These are phyloP conservation scores for Rhynchospora tenuis DNA, from an alignment of 176 grass and related monocot species.

Conservation along the genomic window DNA sequence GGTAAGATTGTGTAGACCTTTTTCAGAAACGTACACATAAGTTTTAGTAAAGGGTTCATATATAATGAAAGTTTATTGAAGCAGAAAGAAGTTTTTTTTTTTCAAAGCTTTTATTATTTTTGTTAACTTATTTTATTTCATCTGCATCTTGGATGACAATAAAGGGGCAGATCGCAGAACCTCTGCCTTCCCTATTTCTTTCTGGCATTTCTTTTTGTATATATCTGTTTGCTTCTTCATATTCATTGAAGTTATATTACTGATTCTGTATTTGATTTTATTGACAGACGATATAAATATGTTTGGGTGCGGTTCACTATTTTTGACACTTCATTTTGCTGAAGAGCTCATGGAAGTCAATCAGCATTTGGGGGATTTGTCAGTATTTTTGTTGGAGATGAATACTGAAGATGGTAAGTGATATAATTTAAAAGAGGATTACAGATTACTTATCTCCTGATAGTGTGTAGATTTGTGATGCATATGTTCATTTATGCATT, in stretches of 20 bases:
- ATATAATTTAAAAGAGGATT: background rate
- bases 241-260: background rate
- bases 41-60: too few species aligned
- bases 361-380: background rate
- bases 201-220: background rate
- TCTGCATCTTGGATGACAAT: too few species aligned
- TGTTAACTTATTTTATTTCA: too few species aligned
- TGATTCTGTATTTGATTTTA: background rate
- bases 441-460: background rate
- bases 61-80: too few species aligned
- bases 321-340: background rate
- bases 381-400: background rate
- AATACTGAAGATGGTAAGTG: background rate
- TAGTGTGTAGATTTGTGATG: too few species aligned
- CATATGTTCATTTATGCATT: too few species aligned
- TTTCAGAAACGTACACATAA: too few species aligned
- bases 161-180: too few species aligned
- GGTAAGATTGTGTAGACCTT: too few species aligned
- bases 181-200: too few species aligned
- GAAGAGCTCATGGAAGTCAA: constrained; percentile 1
- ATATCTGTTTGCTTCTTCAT: background rate
- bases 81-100: background rate
- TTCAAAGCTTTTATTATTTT: too few species aligned
- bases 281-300: background rate
- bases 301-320: background rate